Conservation (phyloP, 176 grass and related monocot species). For the Juncus effusus region DNA sequence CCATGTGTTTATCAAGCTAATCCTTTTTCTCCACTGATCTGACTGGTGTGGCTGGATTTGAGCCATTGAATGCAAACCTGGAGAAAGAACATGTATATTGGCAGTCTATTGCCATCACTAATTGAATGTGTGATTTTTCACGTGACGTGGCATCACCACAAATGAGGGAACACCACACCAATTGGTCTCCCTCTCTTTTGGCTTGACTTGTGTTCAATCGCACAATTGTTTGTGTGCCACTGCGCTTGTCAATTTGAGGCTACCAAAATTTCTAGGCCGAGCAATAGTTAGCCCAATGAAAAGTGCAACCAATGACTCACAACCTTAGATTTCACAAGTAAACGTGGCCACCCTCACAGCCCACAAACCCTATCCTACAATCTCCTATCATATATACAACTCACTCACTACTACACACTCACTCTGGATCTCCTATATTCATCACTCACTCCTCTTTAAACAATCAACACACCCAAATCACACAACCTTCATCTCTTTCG, state of each 20-base stretch:
- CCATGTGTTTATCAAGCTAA: background rate
- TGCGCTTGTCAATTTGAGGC: background rate
- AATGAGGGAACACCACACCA: background rate
- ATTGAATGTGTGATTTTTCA: background rate
- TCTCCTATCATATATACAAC: slow-evolving; percentile 25
- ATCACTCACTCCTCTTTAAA: background rate
- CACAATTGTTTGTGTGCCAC: slow-evolving; percentile 12
- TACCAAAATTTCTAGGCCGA: no score
- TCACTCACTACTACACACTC: slow-evolving; percentile 16
- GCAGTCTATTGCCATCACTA: background rate
- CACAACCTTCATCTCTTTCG: background rate
- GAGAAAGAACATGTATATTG: background rate
- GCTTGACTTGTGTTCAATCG: slow-evolving; percentile 7
- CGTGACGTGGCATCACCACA: background rate
- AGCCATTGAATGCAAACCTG: background rate
- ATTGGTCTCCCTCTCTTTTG: slow-evolving; percentile 8
- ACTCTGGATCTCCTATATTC: background rate
- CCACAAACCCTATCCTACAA: slow-evolving; percentile 28
- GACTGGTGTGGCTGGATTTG: slow-evolving; percentile 2
- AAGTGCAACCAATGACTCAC: slow-evolving; percentile 16
- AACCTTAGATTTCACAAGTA: slow-evolving; percentile 27
- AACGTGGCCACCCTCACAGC: slow-evolving; percentile 27
- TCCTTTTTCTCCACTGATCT: background rate
- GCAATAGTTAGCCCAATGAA: no score
- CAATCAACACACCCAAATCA: background rate